Conservation (phyloP, 1,284 basidiomycete species). For the Apiotrichum brassicae region DNA sequence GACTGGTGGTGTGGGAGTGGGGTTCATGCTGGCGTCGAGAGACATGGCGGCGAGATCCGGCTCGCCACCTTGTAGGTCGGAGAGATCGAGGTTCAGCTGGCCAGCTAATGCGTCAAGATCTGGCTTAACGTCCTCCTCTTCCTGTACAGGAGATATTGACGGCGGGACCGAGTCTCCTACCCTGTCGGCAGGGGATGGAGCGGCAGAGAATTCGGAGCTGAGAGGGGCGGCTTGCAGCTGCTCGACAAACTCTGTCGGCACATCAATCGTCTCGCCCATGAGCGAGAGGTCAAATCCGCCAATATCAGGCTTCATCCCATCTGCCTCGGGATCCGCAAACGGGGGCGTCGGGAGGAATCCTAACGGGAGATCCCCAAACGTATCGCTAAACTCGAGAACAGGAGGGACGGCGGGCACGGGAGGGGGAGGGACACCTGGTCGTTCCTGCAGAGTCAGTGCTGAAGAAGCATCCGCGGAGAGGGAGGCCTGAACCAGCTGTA, state of each 20-base stretch:
- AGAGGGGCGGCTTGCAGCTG: background rate
- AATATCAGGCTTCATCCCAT: background rate
- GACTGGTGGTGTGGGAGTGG: background rate
- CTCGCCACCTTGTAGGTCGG: too few relatives aligned
- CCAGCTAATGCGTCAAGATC: constrained; percentile 7
- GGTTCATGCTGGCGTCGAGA: background rate
- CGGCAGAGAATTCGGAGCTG: background rate
- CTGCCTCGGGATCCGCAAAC: background rate
- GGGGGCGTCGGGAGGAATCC: constrained; percentile 1
- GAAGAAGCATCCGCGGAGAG: too few relatives aligned
- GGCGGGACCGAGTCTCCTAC: too few relatives aligned
- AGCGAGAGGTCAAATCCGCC: background rate
- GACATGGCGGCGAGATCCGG: background rate
- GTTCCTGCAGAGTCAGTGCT: constrained; percentile 17
- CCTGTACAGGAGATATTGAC: background rate
- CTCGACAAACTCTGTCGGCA: constrained; percentile 1
- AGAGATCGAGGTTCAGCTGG: background rate
- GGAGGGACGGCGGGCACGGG: constrained; percentile 16
- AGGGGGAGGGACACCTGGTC: constrained; percentile 22
- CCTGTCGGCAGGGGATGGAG: background rate
- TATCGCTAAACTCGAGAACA: background rate
- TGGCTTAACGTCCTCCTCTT: constrained; percentile 13
- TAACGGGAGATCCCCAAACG: background rate
- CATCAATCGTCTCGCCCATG: constrained; percentile 3
- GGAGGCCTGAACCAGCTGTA: too few relatives aligned